Percentiles rank a stretch among this genome's conserved stretches.
Evolutionary conservation across 441 rosid genomes (phyloP).

Genomic region (Sinapis alba): DNA sequence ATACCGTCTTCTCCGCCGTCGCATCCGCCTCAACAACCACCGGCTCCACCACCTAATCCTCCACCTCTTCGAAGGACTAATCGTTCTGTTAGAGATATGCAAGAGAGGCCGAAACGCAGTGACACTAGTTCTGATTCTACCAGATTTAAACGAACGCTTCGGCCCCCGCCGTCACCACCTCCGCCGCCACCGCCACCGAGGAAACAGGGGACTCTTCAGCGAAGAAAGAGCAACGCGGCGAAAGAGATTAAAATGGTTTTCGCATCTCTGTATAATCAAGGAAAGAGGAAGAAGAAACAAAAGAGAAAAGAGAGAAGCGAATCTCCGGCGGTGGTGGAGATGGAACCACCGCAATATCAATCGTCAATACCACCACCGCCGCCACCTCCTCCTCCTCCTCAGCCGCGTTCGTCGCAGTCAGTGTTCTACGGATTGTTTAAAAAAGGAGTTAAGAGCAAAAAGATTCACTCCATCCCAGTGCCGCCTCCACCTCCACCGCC

Average conservation of each 20-base stretch:
- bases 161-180: conserved; percentile 40
- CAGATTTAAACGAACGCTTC: conserved; percentile 23
- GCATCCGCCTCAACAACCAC: conserved; percentile 23
- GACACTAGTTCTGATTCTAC: conserved; percentile 10
- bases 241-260: conserved; percentile 74
- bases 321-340: conserved; percentile 20
- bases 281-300: conserved; percentile 60
- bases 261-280: conserved; percentile 59
- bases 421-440: conserved; percentile 63
- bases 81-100: conserved; percentile 43
- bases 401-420: conserved; percentile 63
- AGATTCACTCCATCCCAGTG: conserved; percentile 55
- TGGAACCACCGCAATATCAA: conserved; percentile 31
- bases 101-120: conserved; percentile 24
- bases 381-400: conserved; percentile 74
- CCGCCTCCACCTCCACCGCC: conserved; percentile 57
- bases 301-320: conserved; percentile 34
- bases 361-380: conserved; percentile 45
- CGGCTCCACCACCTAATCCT: conserved; percentile 37
- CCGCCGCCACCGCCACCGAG: conserved; percentile 42
- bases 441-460: conserved; percentile 63
- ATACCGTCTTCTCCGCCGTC: conserved; percentile 42
- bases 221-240: conserved; percentile 70
- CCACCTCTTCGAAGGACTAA: conserved; percentile 41
- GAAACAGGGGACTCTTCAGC: conserved; percentile 37